Base-by-base conservation (phyloP, 2,329 filamentous ascomycete species). In the Epicoccum nigrum region DNA sequence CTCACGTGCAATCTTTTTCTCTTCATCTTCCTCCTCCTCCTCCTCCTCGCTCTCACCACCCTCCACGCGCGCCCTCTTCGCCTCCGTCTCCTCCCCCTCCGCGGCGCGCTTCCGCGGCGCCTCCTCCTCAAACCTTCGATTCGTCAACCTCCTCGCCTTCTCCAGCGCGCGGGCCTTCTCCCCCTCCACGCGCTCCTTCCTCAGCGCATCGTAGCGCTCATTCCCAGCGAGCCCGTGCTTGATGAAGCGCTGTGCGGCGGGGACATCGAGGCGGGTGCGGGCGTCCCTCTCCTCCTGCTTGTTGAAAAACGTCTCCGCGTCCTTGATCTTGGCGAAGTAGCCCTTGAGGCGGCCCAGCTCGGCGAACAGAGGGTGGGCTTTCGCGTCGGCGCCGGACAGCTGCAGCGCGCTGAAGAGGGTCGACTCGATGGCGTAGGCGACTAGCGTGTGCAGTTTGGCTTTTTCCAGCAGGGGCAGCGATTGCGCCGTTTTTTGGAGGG, bases 271-370 rank as follows among this genome's bases (percentile, higher is more conserved):
- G 17, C 74, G 84, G 56, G 90, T 76, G 1, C 77, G 81, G 25
- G 82, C 81, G 65, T 84, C 79, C 45, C 21, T 82, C 80, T 1
- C 83, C 82, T 21, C 52, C 8, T 7, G n/a, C 1, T 42, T 9
- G 42, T 41, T 27, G 2, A 42, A 45, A 1, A 51, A 35, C 16
- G 59, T 59, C 73, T 97, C 92, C 3, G 85, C 82, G 12, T 80
- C 79, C 68, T 94, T 90, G 71, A 97, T 93, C 78, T 97, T 99
- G 53, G 84, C 85, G 75, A 96, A 96, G 74, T 97, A 97, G 69
- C 92, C 88, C 73, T 87, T 91, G 45, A 97, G 87, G 49, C 94
- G 86, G 51, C 85, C 87, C 56, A 99, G 82, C 77, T 99, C 94
- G 52, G 83, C 82, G 75, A 91, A 94, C 52, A 99, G 85, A 21